phyloP scores from a whole-genome alignment of 192 early-diverging fungal species.

The Blastocladiella britannica region DNA sequence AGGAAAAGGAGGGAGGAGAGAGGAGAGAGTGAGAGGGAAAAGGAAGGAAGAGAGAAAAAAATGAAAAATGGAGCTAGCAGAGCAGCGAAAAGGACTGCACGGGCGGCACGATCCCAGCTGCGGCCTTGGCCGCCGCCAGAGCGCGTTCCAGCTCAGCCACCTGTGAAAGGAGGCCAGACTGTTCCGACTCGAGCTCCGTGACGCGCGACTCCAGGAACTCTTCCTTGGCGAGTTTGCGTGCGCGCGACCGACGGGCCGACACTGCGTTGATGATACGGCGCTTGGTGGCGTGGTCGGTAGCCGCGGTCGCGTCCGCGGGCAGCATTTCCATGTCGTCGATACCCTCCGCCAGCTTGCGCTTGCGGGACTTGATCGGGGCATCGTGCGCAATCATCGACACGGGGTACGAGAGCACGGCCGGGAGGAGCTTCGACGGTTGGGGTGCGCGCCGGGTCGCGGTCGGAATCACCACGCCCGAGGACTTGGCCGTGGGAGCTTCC shows the following conservation, averaged over 20 bases:
- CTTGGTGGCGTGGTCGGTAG: too few relatives aligned
- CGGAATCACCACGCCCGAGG: too few relatives aligned
- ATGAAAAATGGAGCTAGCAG: too few relatives aligned
- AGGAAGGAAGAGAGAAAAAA: too few relatives aligned
- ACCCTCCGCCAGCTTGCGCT: not conserved
- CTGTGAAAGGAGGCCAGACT: too few relatives aligned
- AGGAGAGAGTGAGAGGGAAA: too few relatives aligned
- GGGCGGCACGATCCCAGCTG: too few relatives aligned
- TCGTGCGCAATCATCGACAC: not conserved
- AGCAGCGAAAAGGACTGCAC: too few relatives aligned
- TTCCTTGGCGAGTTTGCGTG: not conserved
- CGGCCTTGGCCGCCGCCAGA: too few relatives aligned
- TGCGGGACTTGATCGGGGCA: not conserved
- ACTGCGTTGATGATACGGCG: not conserved
- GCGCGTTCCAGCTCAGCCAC: too few relatives aligned
- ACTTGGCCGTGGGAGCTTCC: not conserved
- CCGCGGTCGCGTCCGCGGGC: not conserved
- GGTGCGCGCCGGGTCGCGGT: not conserved
- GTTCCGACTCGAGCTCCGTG: not conserved
- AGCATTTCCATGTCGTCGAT: not conserved
- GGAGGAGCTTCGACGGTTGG: not conserved
- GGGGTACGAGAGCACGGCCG: not conserved
- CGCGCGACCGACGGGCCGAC: not conserved
- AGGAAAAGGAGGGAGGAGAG: too few relatives aligned
- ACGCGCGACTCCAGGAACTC: constrained; percentile 1